Evolutionary conservation across 75 land plant species (phyloP), one percentile per base, ranked within the genome.

Genomic region (Pseudotsuga menziesii): DNA sequence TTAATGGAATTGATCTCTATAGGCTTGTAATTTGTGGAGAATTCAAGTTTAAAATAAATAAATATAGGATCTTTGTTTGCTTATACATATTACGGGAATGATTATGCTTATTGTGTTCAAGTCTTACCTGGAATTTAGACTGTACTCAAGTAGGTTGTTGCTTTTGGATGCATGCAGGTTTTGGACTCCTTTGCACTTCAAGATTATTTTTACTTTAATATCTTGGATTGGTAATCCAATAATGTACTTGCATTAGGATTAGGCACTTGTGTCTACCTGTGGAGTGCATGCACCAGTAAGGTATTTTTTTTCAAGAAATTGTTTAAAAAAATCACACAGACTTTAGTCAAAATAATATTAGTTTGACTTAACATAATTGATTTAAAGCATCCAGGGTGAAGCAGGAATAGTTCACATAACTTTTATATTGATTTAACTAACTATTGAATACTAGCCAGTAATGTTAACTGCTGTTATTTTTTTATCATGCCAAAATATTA

Each of bases 251-350:
- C 97, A n/a, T 92, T 91, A 26, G 97, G 94, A 7, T 76, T 94
- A 77, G 94, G 92, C 0, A 88, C 91, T 39, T 94, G 94, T 76
- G 94, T 94, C 27, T 94, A 94, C 78, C 82, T 94, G 2, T 94
- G 97, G 97, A 92, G 91, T 83, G 97, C 97, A 74, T 89, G 86
- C 58, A 94, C 89, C 39, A 89, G 97, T 78, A 94, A 93, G 96
- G 96, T 91, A 62, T 59, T 67, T 35, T 59, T 60, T 56, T 59
- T 20, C 41, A 39, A 3, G 41, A 39, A 39, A 39, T 39, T 39
- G 4, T 39, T 39, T 39, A 3, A 26, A 26, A 61, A 61, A 66
- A 19, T 13, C 2, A 6, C 1, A 32, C 20, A 66, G 0, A 35
- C 35, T 35, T 5, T 26, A 5, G 5, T 36, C 39, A 2, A 35